Evolutionary conservation across 2,329 filamentous ascomycete genomes (phyloP).

Genomic region (Orbilia javanica): DNA sequence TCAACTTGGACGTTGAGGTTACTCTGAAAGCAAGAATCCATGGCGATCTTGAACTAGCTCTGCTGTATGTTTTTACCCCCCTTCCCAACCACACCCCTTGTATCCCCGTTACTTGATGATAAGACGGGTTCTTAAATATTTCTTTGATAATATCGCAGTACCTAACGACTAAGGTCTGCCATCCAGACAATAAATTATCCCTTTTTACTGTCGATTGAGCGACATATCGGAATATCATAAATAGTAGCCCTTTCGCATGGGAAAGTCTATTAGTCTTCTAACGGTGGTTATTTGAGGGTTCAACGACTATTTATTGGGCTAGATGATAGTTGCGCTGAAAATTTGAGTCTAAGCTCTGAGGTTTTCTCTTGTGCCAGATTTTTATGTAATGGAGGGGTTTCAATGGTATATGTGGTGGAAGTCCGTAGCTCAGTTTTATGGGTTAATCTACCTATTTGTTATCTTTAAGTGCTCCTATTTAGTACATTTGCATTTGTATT

Average conservation of each 20-base stretch:
- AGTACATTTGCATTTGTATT: too few species aligned
- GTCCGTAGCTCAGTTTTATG: too few species aligned
- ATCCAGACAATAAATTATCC: slow-evolving; percentile 52
- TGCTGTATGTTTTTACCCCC: slow-evolving; percentile 73
- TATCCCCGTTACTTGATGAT: slow-evolving; percentile 38
- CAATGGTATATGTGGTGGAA: too few species aligned
- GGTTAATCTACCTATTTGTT: too few species aligned
- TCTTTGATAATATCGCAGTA: slow-evolving; percentile 53
- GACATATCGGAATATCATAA: neutral
- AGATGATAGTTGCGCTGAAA: too few species aligned
- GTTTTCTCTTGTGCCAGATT: too few species aligned
- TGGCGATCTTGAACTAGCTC: slow-evolving; percentile 82
- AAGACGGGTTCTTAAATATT: slow-evolving; percentile 57
- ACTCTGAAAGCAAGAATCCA: slow-evolving; percentile 87
- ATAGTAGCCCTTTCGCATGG: neutral
- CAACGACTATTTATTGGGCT: neutral
- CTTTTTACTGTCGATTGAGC: neutral
- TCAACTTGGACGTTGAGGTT: slow-evolving; percentile 86
- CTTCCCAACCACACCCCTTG: neutral
- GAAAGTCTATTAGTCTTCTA: neutral
- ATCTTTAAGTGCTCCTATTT: too few species aligned
- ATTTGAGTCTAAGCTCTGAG: too few species aligned
- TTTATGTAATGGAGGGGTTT: too few species aligned
- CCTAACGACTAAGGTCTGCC: slow-evolving; percentile 55
- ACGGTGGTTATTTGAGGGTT: neutral